A percentile compares a stretch with the other conserved stretches of the same genome.
phyloP scores from a whole-genome alignment of 768 basidiomycete species.

The Mrakia hoshinonis region DNA sequence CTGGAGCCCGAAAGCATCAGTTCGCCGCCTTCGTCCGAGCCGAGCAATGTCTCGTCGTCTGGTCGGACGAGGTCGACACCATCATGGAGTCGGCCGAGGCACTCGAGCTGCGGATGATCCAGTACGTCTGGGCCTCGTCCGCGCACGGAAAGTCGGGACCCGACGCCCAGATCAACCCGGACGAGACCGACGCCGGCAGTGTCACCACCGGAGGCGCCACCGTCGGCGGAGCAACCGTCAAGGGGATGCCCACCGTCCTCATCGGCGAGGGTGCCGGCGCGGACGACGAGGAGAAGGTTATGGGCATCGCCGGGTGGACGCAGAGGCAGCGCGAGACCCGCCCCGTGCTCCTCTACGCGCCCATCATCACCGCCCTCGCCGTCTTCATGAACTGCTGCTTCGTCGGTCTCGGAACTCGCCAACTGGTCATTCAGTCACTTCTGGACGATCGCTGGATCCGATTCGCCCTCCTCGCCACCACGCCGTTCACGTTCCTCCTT shows the following conservation, averaged over 20 bases:
- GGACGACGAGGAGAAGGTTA: constrained; percentile 34
- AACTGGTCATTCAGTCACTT: constrained; percentile 57
- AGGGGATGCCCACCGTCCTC: background rate
- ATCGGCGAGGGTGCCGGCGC: background rate
- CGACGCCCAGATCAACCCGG: background rate
- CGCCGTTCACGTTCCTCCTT: constrained; percentile 67
- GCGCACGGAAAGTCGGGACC: constrained; percentile 5
- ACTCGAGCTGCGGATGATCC: constrained; percentile 63
- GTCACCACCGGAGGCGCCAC: constrained; percentile 6
- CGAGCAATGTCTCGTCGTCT: constrained; percentile 73
- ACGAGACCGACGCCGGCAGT: background rate
- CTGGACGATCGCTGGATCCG: constrained; percentile 57
- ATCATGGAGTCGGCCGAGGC: constrained; percentile 54
- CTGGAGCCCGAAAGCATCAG: constrained; percentile 77
- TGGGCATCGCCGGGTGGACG: constrained; percentile 32
- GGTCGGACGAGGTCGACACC: constrained; percentile 69
- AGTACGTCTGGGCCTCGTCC: constrained; percentile 59
- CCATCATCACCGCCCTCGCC: constrained; percentile 35
- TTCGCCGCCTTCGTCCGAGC: constrained; percentile 81
- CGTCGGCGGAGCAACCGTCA: background rate
- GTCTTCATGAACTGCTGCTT: constrained; percentile 35
- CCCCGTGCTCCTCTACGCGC: constrained; percentile 36
- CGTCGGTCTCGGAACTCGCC: constrained; percentile 38
- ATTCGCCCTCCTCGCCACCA: constrained; percentile 57
- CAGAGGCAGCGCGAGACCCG: constrained; percentile 31